Evolutionary conservation across 768 basidiomycete species (phyloP).

Genomic region (Pulveroboletus frians): DNA sequence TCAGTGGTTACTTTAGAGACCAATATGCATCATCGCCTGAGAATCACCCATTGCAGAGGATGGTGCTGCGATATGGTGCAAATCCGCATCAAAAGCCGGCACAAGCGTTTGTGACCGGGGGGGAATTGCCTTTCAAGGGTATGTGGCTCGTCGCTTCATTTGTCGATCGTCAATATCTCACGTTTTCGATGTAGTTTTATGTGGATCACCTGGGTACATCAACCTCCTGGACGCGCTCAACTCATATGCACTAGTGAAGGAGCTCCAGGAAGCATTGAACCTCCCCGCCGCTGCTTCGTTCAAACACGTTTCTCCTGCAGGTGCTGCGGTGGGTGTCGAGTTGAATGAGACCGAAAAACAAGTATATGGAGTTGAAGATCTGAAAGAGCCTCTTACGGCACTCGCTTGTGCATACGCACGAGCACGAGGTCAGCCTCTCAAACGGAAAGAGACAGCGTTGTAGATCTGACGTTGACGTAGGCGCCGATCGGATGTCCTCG

Average conservation of each 20-base stretch:
- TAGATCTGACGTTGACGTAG: slow-evolving; percentile 33
- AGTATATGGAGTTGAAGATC: slow-evolving; percentile 94
- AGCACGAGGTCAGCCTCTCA: slow-evolving; percentile 64
- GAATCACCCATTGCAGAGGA: slow-evolving; percentile 71
- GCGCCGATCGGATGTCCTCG: slow-evolving; percentile 98
- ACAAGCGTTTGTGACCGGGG: slow-evolving; percentile 87
- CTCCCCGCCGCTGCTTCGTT: slow-evolving; percentile 97
- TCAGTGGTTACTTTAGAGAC: slow-evolving; percentile 93
- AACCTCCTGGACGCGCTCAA: slow-evolving; percentile 97
- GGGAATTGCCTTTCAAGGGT: slow-evolving; percentile 94
- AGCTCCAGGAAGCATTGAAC: slow-evolving; percentile 78
- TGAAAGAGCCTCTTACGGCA: slow-evolving; percentile 84
- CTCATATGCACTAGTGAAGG: slow-evolving; percentile 93
- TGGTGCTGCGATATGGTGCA: slow-evolving; percentile 88
- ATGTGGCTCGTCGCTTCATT: background rate
- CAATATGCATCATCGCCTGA: slow-evolving; percentile 89
- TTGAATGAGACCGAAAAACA: slow-evolving; percentile 82
- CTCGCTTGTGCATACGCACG: slow-evolving; percentile 93
- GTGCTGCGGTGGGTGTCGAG: slow-evolving; percentile 86
- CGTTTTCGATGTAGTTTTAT: slow-evolving; percentile 52
- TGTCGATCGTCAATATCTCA: background rate
- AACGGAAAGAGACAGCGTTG: background rate
- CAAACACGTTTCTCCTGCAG: slow-evolving; percentile 99
- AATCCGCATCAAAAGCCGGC: slow-evolving; percentile 99
- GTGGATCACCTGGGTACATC: slow-evolving; percentile 96